A percentile compares a stretch with the other conserved stretches of the same genome.
These are phyloP conservation scores for Candida sanyaensis DNA, from an alignment of 1,139 yeast genomes.

Conservation along the genomic window DNA sequence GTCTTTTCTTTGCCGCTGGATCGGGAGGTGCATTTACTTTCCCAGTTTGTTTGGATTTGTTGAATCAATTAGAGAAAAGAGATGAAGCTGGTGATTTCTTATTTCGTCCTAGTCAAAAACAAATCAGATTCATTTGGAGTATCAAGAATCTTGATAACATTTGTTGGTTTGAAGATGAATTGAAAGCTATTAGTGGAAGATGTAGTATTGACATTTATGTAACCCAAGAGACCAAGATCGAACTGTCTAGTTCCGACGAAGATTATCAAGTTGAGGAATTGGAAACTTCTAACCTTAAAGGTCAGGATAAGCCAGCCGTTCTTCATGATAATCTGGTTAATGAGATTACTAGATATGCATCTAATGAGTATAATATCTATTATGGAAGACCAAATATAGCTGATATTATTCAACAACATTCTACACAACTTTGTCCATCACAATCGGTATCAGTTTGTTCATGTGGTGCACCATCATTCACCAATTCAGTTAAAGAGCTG, in stretches of 20 bases:
- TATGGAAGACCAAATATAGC: slow-evolving; percentile 15
- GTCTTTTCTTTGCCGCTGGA: slow-evolving; percentile 46
- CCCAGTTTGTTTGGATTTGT: slow-evolving; percentile 45
- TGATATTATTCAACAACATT: slow-evolving; percentile 9
- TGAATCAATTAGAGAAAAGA: slow-evolving; percentile 26
- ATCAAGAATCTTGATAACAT: slow-evolving; percentile 28
- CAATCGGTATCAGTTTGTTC: slow-evolving; percentile 35
- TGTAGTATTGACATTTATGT: slow-evolving; percentile 24
- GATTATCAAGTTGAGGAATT: not conserved
- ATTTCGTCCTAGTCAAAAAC: slow-evolving; percentile 30
- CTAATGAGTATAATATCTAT: slow-evolving; percentile 7
- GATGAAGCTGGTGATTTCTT: slow-evolving; percentile 31
- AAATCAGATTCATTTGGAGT: slow-evolving; percentile 37
- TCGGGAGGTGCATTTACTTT: slow-evolving; percentile 49
- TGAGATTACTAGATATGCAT: slow-evolving; percentile 3
- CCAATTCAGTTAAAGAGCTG: slow-evolving; percentile 24
- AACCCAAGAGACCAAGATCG: slow-evolving; percentile 16
- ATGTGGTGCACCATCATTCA: slow-evolving; percentile 39
- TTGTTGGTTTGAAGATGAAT: slow-evolving; percentile 39
- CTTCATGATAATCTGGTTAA: not conserved
- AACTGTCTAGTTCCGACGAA: not conserved
- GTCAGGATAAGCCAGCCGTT: not conserved
- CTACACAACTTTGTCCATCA: slow-evolving; percentile 9
- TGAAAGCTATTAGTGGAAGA: slow-evolving; percentile 26
- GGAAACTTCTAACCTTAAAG: not conserved